Evolutionary conservation across 2,329 filamentous ascomycete genomes (phyloP), one percentile per base, ranked within the genome.

Genomic region (Beauveria sp.): DNA sequence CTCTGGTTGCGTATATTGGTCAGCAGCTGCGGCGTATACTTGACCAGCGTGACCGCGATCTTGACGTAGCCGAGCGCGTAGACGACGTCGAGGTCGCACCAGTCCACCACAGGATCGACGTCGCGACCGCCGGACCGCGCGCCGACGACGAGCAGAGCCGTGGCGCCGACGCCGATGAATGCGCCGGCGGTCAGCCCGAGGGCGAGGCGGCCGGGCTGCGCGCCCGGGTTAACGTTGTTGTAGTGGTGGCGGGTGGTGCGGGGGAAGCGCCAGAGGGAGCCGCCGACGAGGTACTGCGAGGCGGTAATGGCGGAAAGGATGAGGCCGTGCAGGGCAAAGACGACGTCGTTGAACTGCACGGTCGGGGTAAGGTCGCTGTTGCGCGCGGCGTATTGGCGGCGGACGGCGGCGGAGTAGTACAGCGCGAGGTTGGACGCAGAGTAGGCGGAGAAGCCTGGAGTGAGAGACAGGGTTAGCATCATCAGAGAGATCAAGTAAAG

Each of bases 1-100:
- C 90, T 96, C 71, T 88, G 84, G 69, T 93, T 91, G 68, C 87
- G 86, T 72, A 88, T 92, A 77, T 98, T 98, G 67, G 88, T 81
- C 69, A 89, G 80, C 43, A 90, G 85, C 79, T 96, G 92, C 5
- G 95, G 95, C 52, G 91, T 87, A 75, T 97, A 98, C 77, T 99
- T 99, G 75, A 96, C 83, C 28, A 97, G 77, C 0, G 93, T 96
- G 66, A 96, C 85, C 60, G 93, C 74, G 40, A 99, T 80, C 77
- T 99, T 99, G 71, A 96, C 88, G 72, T 96, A 96, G 48, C 90
- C 91, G 38, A 96, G 77, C 14, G 88, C 83, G 70, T 87, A 86
- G 54, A 85, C 79, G 58, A 84, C 79, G 68, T 88, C 86, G 48
- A 88, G 81, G 75, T 80, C 84, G 60, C 82, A 82, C 85, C 85